Percentiles rank a stretch among this genome's conserved stretches.
Evolutionary conservation across 768 basidiomycete genomes (phyloP).

Genomic region (Lactarius vividus): DNA sequence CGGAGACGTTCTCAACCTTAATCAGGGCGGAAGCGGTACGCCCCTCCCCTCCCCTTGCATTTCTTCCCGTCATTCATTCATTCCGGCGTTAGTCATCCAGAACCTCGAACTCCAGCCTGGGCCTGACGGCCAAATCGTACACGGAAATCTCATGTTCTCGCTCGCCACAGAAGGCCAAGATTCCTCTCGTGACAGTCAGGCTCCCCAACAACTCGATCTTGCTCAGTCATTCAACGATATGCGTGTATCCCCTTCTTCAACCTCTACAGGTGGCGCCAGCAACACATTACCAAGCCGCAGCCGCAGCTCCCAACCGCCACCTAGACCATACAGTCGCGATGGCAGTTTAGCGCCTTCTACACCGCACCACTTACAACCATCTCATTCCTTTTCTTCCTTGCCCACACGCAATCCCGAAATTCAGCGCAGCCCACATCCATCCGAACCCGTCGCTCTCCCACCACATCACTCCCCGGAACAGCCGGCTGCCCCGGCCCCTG

Average conservation of each 20-base stretch:
- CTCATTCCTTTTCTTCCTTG: constrained; percentile 20
- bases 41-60: not conserved
- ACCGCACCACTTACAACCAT: constrained; percentile 15
- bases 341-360: constrained; percentile 11
- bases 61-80: not conserved
- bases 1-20: constrained; percentile 40
- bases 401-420: constrained; percentile 30
- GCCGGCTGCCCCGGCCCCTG: constrained; percentile 10
- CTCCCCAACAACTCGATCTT: constrained; percentile 28
- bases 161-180: constrained; percentile 36
- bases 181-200: constrained; percentile 20
- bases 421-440: constrained; percentile 17
- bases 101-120: constrained; percentile 74
- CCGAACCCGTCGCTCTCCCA: constrained; percentile 4
- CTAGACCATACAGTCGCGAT: constrained; percentile 2
- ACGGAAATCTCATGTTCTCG: constrained; percentile 76
- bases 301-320: constrained; percentile 14
- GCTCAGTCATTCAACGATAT: constrained; percentile 19
- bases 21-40: constrained; percentile 34
- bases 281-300: constrained; percentile 15
- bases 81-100: constrained; percentile 51
- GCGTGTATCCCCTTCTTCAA: constrained; percentile 9
- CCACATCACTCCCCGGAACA: constrained; percentile 12
- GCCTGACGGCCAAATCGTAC: constrained; percentile 70
- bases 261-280: not conserved